A percentile compares a stretch with the other conserved stretches of the same genome.
These are phyloP conservation scores for Didymella pomorum DNA, from an alignment of 2,329 filamentous ascomycete genomes.

Conservation along the genomic window DNA sequence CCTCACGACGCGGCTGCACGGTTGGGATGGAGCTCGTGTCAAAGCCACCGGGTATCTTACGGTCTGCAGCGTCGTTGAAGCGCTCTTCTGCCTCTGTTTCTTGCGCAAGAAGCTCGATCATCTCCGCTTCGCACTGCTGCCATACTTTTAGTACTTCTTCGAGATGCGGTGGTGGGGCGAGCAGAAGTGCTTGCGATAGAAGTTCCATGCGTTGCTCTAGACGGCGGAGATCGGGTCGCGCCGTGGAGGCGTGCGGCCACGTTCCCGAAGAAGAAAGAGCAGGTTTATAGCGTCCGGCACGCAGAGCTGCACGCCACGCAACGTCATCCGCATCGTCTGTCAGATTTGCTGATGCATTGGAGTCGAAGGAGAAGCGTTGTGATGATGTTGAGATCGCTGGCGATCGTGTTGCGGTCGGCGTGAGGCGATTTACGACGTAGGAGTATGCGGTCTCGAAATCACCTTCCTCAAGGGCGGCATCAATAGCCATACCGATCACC, in stretches of 20 bases:
- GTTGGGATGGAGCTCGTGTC: conserved; percentile 39
- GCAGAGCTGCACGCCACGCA: conserved; percentile 80
- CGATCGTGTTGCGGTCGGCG: conserved; percentile 38
- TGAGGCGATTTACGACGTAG: conserved; percentile 76
- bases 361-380: conserved; percentile 33
- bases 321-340: conserved; percentile 64
- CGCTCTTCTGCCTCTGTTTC: conserved; percentile 74
- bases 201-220: conserved; percentile 84
- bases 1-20: conserved; percentile 53
- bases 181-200: conserved; percentile 75
- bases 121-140: conserved; percentile 79
- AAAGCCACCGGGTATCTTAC: conserved; percentile 60
- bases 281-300: conserved; percentile 75
- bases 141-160: conserved; percentile 79
- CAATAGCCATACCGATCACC: conserved; percentile 81
- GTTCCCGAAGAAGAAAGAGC: conserved; percentile 50
- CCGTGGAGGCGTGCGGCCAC: conserved; percentile 56
- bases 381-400: conserved; percentile 35
- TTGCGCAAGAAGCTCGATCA: conserved; percentile 69
- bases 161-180: conserved; percentile 73
- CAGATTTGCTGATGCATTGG: conserved; percentile 17
- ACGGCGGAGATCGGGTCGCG: conserved; percentile 66
- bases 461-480: conserved; percentile 77
- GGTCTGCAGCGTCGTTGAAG: conserved; percentile 72
- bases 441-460: conserved; percentile 89